Base-by-base conservation (phyloP, 2,329 filamentous ascomycete genomes). In the Sclerotinia sclerotiorum region DNA sequence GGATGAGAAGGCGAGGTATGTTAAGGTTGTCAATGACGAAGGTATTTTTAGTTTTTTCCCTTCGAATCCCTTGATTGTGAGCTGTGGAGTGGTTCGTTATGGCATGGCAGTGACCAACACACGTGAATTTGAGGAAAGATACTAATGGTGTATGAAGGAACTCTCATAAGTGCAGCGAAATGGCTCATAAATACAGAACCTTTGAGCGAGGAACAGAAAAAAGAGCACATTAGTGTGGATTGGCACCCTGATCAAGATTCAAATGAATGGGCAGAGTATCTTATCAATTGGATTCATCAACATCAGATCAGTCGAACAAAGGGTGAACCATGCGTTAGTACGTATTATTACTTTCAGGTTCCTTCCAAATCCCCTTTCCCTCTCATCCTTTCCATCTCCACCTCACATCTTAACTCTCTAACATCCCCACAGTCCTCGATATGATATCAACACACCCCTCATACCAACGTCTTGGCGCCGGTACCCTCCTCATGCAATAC, bases 401-500 rank as follows among this genome's bases (percentile, higher is more conserved):
- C 17, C 27, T 29, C 13, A 13, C 5, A 17, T 42, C 29, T 11
- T 44, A 42, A 42, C 35, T 5, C 29, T 5, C 55, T 64, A 67
- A 63, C 21, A 42, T n/a, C 19, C 11, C 11, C n/a, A 5, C 11
- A 51, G 79, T 78, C 35, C 74, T 80, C 2, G 73, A 79, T 29
- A 77, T 78, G 5, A 70, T 78, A 55, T 76, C 77, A 67, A 79
- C 77, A 2, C 72, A 77, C 44, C 80, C 80, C 1, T 73, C 76
- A 1, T 78, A 77, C 55, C 77, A 80, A 56, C 73, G 76, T 3
- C 77, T 77, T 46, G 80, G 80, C 4, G 74, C 78, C 1, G 80
- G 79, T 1, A 75, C 74, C 46, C 72, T 79, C 48, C 72, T 81
- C 39, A 74, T 81, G 42, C 71, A 76, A 29, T 81, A 79, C 77